Conservation (phyloP, 2,329 filamentous ascomycete genomes). For the Aureobasidium mangrovei region DNA sequence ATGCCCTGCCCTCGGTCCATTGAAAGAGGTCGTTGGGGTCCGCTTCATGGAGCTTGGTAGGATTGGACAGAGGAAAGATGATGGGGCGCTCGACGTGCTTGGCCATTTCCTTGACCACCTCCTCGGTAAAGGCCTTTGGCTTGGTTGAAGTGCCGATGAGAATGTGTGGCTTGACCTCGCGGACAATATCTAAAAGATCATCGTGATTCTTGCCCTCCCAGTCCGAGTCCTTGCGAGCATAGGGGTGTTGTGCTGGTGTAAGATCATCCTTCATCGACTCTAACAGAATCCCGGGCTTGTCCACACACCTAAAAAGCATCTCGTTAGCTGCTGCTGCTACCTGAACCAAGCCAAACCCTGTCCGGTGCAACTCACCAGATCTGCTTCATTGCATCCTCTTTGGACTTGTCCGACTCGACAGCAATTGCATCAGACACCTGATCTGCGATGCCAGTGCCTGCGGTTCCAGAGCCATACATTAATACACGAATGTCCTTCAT, state of each 20-base stretch:
- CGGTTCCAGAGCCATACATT: slow-evolving; percentile 72
- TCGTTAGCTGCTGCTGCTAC: neutral
- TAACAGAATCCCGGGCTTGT: slow-evolving; percentile 70
- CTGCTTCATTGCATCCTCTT: slow-evolving; percentile 66
- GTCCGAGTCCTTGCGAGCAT: slow-evolving; percentile 54
- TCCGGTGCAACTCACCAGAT: slow-evolving; percentile 53
- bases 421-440: slow-evolving; percentile 74
- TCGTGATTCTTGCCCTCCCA: slow-evolving; percentile 52
- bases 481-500: slow-evolving; percentile 63
- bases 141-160: slow-evolving; percentile 78
- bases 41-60: slow-evolving; percentile 75
- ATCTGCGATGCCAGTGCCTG: slow-evolving; percentile 78
- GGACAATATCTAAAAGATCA: slow-evolving; percentile 58
- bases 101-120: slow-evolving; percentile 67
- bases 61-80: slow-evolving; percentile 79
- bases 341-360: neutral
- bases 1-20: slow-evolving; percentile 69
- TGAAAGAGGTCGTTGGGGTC: slow-evolving; percentile 63
- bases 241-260: slow-evolving; percentile 58
- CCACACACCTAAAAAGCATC: slow-evolving; percentile 53
- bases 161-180: slow-evolving; percentile 66
- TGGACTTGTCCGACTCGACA: slow-evolving; percentile 54
- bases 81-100: slow-evolving; percentile 67
- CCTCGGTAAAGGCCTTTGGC: slow-evolving; percentile 65
- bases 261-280: slow-evolving; percentile 52